Evolutionary conservation across 2,329 filamentous ascomycete genomes (phyloP).

Genomic region (Xylaria sp.): DNA sequence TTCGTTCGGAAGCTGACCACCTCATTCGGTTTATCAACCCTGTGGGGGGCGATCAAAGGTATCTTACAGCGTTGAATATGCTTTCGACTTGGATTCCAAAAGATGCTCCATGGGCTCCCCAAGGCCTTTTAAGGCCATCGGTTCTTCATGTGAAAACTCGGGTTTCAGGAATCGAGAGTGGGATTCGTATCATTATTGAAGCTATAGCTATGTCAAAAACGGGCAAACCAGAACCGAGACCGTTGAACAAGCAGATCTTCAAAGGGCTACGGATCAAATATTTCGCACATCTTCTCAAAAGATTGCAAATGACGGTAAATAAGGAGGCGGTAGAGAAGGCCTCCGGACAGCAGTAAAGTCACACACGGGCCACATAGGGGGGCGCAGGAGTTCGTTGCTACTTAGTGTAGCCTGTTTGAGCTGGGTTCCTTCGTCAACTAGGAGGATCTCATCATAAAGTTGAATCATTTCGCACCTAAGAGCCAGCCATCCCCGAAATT

Average conservation of each 20-base stretch:
- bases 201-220: slow-evolving; percentile 21
- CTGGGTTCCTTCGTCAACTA: too few species aligned
- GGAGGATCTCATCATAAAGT: too few species aligned
- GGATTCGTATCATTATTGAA: slow-evolving; percentile 23
- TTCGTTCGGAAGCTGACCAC: not conserved
- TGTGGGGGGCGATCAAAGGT: not conserved
- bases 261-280: slow-evolving; percentile 24
- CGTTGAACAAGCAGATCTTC: slow-evolving; percentile 5
- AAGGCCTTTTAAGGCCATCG: not conserved
- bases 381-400: too few species aligned
- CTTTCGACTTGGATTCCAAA: not conserved
- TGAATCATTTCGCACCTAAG: too few species aligned
- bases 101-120: not conserved
- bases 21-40: not conserved
- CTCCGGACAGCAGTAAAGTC: not conserved
- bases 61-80: not conserved
- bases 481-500: too few species aligned
- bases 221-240: slow-evolving; percentile 16
- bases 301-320: slow-evolving; percentile 12
- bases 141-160: not conserved
- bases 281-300: slow-evolving; percentile 20
- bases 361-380: too few species aligned
- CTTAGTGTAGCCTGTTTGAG: too few species aligned
- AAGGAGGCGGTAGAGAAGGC: not conserved
- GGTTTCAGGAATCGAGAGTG: slow-evolving; percentile 5